Evolutionary conservation across 2,329 filamentous ascomycete species (phyloP), one percentile per base, ranked within the genome.

Genomic region (Fusarium scirpi): DNA sequence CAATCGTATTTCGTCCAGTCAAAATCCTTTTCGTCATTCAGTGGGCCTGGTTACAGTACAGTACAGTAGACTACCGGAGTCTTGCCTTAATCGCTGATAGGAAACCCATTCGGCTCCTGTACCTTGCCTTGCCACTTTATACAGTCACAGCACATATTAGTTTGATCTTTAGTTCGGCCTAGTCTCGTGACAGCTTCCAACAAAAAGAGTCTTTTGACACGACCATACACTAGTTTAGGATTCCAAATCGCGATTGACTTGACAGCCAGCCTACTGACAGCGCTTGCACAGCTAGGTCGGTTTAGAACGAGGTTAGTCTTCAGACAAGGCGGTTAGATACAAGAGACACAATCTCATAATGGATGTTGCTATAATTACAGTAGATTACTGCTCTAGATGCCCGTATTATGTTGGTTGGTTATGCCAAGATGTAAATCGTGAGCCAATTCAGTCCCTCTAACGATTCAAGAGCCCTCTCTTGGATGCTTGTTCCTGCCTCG

Each of bases 321-420:
- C 34, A 44, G 15, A 27, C 22, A 51, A 8, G 47, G 59, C 55
- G 67, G 64, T 41, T 71, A 64, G n/a, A 46, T 41, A 44, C 20
- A 15, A 24, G 22, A 27, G 44, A 46, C 8, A 10, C 6, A 49
- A 38, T 25, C 24, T 27, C 8, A 55, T 43, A n/a, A 38, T 10
- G 10, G 29, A 25, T 25, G 25, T 46, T 41, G 32, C 30, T 49
- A 25, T 56, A 20, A 25, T 38, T 48, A 48, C 22, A 13, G 8
- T 38, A 32, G 8, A 61, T 61, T 45, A 27, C 24, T 22, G 43
- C 38, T 25, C 29, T 38, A 24, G 11, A 9, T 16, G 27, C n/a
- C n/a, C 3, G 22, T 34, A 30, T 32, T 41, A 8, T 29, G 34
- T 13, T 34, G 11, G 13, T 56, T 18, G 11, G 15, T n/a, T 49